Evolutionary conservation across 2,329 filamentous ascomycete genomes (phyloP).

Genomic region (Stagonosporopsis rhizophila): DNA sequence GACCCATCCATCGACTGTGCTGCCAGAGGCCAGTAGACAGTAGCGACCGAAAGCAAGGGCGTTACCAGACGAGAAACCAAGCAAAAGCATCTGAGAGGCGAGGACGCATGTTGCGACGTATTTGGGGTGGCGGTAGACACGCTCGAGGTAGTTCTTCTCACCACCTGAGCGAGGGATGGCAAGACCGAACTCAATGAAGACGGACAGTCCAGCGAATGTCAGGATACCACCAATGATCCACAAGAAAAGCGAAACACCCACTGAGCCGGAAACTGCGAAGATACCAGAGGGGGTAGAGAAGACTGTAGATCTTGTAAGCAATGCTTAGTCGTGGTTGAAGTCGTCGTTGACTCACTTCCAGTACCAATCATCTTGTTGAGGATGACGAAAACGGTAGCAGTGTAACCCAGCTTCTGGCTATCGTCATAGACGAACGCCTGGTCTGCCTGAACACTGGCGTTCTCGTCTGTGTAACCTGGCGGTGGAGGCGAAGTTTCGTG

Average conservation of each 20-base stretch:
- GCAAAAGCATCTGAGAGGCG: slow-evolving; percentile 66
- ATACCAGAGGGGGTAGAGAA: slow-evolving; percentile 67
- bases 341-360: slow-evolving; percentile 30
- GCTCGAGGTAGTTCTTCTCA: slow-evolving; percentile 71
- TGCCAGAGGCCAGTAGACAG: slow-evolving; percentile 62
- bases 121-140: slow-evolving; percentile 65
- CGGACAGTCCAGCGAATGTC: slow-evolving; percentile 65
- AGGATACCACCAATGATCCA: slow-evolving; percentile 63
- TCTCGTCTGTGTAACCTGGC: slow-evolving; percentile 26
- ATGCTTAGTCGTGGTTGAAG: neutral
- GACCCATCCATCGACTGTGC: slow-evolving; percentile 60
- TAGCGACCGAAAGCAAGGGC: slow-evolving; percentile 66
- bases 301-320: slow-evolving; percentile 35
- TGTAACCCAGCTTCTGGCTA: slow-evolving; percentile 44
- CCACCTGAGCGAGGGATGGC: slow-evolving; percentile 69
- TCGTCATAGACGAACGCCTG: slow-evolving; percentile 44
- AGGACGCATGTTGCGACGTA: slow-evolving; percentile 67
- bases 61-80: slow-evolving; percentile 67
- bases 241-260: slow-evolving; percentile 61
- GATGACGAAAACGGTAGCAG: slow-evolving; percentile 45
- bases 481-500: slow-evolving; percentile 22
- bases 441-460: slow-evolving; percentile 41
- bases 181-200: slow-evolving; percentile 69
- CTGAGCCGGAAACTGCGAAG: slow-evolving; percentile 61
- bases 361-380: slow-evolving; percentile 43